Evolutionary conservation across 106 monocot species (phyloP).

Genomic region (Dendrobium chrysotoxum): DNA sequence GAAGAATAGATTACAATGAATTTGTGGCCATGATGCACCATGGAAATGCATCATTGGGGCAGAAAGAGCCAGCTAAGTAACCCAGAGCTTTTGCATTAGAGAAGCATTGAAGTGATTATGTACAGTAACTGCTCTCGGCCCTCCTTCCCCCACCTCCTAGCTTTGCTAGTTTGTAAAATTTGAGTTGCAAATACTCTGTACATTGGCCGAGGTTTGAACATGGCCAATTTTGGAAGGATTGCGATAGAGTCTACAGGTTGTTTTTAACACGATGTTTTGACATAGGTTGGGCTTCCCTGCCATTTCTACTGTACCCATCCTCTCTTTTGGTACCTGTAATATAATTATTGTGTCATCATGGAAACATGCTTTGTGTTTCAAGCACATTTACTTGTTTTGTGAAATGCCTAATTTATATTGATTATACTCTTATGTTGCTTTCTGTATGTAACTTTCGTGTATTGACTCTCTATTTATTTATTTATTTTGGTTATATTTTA

Average conservation of each 20-base stretch:
- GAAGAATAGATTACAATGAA: slow-evolving; percentile 62
- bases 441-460: too few species aligned
- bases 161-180: not conserved
- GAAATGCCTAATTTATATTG: not conserved
- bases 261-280: not conserved
- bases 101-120: slow-evolving; percentile 34
- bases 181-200: not conserved
- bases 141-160: not conserved
- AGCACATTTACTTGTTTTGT: not conserved
- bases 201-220: too few species aligned
- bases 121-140: not conserved
- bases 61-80: slow-evolving; percentile 33
- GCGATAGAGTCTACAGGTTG: not conserved
- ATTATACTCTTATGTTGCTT: not conserved
- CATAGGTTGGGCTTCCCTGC: not conserved
- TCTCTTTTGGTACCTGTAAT: not conserved
- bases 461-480: too few species aligned
- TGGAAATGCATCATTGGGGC: slow-evolving; percentile 37
- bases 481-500: too few species aligned
- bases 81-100: slow-evolving; percentile 38
- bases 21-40: slow-evolving; percentile 69
- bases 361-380: not conserved
- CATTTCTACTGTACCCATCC: not conserved
- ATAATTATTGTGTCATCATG: not conserved
- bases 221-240: not conserved